These are phyloP conservation scores for Vinca major DNA, from an alignment of 305 asterid genomes.

Conservation along the genomic window DNA sequence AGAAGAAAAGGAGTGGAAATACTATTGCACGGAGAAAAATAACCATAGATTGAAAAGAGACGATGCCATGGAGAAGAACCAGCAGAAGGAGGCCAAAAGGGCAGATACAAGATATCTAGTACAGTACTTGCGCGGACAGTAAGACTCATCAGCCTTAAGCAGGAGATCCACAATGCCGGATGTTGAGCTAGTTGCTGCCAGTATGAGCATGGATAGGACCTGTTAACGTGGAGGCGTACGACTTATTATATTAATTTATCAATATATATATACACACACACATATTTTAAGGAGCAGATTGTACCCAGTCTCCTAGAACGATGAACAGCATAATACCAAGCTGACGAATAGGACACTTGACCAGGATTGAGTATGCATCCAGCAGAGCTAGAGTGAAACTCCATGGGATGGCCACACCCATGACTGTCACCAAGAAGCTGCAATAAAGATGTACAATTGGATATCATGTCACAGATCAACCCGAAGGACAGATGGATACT, in stretches of 20 bases:
- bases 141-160: conserved; percentile 43
- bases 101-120: conserved; percentile 55
- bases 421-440: conserved; percentile 64
- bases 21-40: conserved; percentile 33
- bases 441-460: conserved; percentile 4
- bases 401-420: conserved; percentile 81
- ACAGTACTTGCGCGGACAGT: conserved; percentile 47
- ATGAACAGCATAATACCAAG: conserved; percentile 44
- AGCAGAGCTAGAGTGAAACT: conserved; percentile 60
- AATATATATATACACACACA: neutral
- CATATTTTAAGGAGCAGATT: conserved; percentile 8
- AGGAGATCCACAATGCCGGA: conserved; percentile 57
- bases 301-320: conserved; percentile 68
- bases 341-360: conserved; percentile 42
- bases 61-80: conserved; percentile 48
- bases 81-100: conserved; percentile 51
- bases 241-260: conserved; percentile 12
- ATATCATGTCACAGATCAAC: neutral
- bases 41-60: conserved; percentile 66
- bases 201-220: conserved; percentile 50
- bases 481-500: no score
- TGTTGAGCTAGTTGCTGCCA: conserved; percentile 69
- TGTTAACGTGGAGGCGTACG: conserved; percentile 17
- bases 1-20: neutral
- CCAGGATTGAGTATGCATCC: conserved; percentile 47